phyloP scores from a whole-genome alignment of 225 moss, liverwort and hornwort species.

The Sphagnum contortum region DNA sequence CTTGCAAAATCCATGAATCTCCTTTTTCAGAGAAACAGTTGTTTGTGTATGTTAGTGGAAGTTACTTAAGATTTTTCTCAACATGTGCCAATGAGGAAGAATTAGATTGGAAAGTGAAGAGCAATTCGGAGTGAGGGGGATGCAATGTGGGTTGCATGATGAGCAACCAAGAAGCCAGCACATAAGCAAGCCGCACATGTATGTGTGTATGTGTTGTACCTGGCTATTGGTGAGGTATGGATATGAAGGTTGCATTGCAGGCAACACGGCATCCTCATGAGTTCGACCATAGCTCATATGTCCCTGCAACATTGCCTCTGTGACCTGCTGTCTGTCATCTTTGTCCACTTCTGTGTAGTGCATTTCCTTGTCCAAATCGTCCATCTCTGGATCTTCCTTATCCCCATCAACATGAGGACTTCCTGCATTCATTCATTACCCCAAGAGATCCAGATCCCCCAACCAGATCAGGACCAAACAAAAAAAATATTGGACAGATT shows the following conservation, averaged over 20 bases:
- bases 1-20: too few relatives aligned
- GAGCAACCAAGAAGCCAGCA: background rate
- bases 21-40: too few relatives aligned
- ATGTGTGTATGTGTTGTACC: too few relatives aligned
- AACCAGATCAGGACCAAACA: background rate
- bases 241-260: constrained; percentile 45
- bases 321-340: constrained; percentile 38
- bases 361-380: constrained; percentile 87
- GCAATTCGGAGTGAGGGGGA: too few relatives aligned
- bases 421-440: constrained; percentile 20
- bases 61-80: background rate
- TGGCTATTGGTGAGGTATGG: constrained; percentile 61
- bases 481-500: background rate
- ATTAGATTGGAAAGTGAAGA: background rate
- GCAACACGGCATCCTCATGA: constrained; percentile 43
- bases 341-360: constrained; percentile 32
- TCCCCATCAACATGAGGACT: constrained; percentile 82
- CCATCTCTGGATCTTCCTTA: constrained; percentile 70
- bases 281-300: constrained; percentile 46
- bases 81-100: background rate
- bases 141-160: too few relatives aligned
- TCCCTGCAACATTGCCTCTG: constrained; percentile 53
- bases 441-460: background rate
- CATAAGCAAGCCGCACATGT: too few relatives aligned
- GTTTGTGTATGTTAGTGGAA: too few relatives aligned